These are phyloP conservation scores for Xanthoconium stramineum DNA, from an alignment of 768 basidiomycete genomes.

Conservation along the genomic window DNA sequence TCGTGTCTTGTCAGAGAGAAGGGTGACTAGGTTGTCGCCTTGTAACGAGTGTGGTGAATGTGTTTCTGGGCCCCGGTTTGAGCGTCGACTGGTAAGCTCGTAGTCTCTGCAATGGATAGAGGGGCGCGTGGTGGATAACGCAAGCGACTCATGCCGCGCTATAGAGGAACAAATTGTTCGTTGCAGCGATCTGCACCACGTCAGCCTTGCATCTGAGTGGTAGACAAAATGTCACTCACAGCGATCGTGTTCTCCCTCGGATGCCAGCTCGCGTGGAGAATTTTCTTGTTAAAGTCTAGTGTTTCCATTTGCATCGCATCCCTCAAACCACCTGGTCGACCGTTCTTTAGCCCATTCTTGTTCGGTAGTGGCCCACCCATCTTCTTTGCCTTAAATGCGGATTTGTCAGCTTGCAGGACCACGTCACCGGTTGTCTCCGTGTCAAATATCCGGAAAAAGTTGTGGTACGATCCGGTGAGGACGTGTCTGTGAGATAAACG, in stretches of 20 bases:
- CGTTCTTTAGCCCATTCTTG: slow-evolving; percentile 71
- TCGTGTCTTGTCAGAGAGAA: slow-evolving; percentile 22
- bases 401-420: slow-evolving; percentile 97
- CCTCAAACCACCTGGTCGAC: slow-evolving; percentile 65
- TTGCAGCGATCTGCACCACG: slow-evolving; percentile 78
- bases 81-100: slow-evolving; percentile 9
- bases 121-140: not conserved
- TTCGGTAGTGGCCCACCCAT: slow-evolving; percentile 82
- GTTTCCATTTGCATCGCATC: slow-evolving; percentile 87
- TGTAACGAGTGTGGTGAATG: slow-evolving; percentile 19
- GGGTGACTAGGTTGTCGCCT: slow-evolving; percentile 28
- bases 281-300: slow-evolving; percentile 96
- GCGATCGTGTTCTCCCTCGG: slow-evolving; percentile 98
- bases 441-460: slow-evolving; percentile 99
- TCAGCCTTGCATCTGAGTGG: slow-evolving; percentile 5
- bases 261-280: slow-evolving; percentile 95
- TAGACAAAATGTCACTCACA: slow-evolving; percentile 45
- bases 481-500: slow-evolving; percentile 63
- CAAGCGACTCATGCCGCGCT: slow-evolving; percentile 37
- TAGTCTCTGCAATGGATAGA: slow-evolving; percentile 11
- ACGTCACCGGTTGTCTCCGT: slow-evolving; percentile 83
- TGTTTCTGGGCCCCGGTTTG: slow-evolving; percentile 14
- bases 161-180: slow-evolving; percentile 41
- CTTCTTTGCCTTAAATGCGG: slow-evolving; percentile 99
- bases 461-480: slow-evolving; percentile 99